Evolutionary conservation across 257 asterid genomes (phyloP), one percentile per base, ranked within the genome.

Genomic region (Rubia yunnanensis): DNA sequence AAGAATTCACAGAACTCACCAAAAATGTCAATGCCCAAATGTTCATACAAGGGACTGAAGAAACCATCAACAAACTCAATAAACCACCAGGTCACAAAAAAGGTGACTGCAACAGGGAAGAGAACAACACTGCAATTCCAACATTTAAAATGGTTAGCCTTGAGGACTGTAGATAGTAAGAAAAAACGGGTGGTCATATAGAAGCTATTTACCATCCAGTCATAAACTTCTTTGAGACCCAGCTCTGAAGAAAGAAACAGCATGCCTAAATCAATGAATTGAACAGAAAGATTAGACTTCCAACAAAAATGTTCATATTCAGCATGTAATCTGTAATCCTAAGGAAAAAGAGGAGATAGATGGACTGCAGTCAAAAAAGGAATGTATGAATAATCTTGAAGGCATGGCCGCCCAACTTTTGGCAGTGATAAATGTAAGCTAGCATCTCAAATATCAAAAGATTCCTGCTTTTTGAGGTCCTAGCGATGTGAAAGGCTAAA

Each of bases 181-280:
- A 35, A 53, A 68, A 5, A 11, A 39, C 23, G 57, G 60, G 35
- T 22, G 67, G 63, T 56, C 35, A 70, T 39, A 69, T 31, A 79
- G 59, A 72, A 65, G 68, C 28, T 24, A 60, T 14, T 57, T 81
- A 91, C 98, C 96, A 88, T 88, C 98, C 98, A 39, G 98, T 91
- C 98, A 91, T 91, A 78, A 91, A 91, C 88, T 91, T 91, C 76
- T 81, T 91, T 0, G 98, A 86, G 64, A 86, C 88, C 95, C 95
- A 91, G 73, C 96, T 91, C 68, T 90, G 97, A 65, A 90, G 92
- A 63, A 90, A 74, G 76, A 78, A 84, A 76, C 95, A 90, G 82
- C 97, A 90, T 69, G 97, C 97, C 97, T 90, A 87, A 54, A 74
- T 68, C 69, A 64, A 67, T 24, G 39, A 22, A 74, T 30, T 68